Evolutionary conservation across 2,329 filamentous ascomycete genomes (phyloP).

Genomic region (Amphichorda felina): DNA sequence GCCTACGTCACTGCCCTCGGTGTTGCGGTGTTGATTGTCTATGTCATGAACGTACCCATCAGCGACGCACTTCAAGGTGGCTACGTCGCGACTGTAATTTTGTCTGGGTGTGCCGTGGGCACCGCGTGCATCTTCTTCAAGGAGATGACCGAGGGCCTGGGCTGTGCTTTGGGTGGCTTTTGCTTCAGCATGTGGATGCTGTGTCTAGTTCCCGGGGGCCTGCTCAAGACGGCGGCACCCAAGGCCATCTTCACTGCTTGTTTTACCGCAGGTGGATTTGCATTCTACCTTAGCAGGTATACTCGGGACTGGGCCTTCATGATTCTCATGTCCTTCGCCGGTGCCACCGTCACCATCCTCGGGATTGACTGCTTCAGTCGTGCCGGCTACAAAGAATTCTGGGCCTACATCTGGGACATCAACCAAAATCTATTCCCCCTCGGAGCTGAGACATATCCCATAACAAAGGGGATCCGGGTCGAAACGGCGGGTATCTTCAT

Average conservation of each 20-base stretch:
- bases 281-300: constrained; percentile 66
- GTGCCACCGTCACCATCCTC: constrained; percentile 66
- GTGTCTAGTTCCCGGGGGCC: constrained; percentile 61
- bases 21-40: constrained; percentile 72
- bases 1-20: constrained; percentile 62
- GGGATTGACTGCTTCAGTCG: constrained; percentile 85
- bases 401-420: constrained; percentile 81
- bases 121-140: constrained; percentile 65
- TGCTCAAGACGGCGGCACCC: constrained; percentile 49
- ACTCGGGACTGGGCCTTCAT: constrained; percentile 74
- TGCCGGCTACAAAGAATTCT: constrained; percentile 92
- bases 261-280: constrained; percentile 57
- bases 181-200: constrained; percentile 86
- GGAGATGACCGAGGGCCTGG: constrained; percentile 71
- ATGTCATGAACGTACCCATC: constrained; percentile 75
- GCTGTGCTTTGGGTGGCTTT: constrained; percentile 78
- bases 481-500: constrained; percentile 72
- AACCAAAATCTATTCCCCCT: constrained; percentile 74
- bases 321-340: constrained; percentile 63
- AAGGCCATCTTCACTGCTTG: constrained; percentile 66
- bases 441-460: constrained; percentile 64
- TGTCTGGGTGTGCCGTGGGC: constrained; percentile 65
- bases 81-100: constrained; percentile 67
- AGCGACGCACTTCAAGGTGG: constrained; percentile 68
- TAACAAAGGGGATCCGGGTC: constrained; percentile 77